A percentile compares a stretch with the other conserved stretches of the same genome.
These are phyloP conservation scores for Xylariaceae sp. DNA, from an alignment of 2,329 filamentous ascomycete genomes.

Conservation along the genomic window DNA sequence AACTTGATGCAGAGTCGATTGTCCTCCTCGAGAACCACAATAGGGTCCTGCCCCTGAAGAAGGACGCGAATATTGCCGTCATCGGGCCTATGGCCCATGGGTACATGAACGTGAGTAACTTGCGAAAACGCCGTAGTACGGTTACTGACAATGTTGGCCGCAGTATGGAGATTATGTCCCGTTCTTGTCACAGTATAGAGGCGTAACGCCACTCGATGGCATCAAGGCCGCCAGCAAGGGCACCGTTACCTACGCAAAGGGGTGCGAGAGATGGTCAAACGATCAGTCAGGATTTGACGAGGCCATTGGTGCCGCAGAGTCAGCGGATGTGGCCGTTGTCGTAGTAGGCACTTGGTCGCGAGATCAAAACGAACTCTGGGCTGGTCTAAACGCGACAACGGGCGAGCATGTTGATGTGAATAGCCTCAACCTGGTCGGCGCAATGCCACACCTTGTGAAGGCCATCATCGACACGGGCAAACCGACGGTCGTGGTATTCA, in stretches of 20 bases:
- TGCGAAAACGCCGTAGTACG: background rate
- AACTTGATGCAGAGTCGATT: conserved; percentile 60
- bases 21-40: conserved; percentile 56
- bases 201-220: conserved; percentile 65
- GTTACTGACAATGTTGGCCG: conserved; percentile 5
- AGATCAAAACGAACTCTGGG: conserved; percentile 67
- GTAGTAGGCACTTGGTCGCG: conserved; percentile 71
- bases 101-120: conserved; percentile 57
- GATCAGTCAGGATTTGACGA: conserved; percentile 63
- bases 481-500: conserved; percentile 63
- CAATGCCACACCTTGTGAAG: conserved; percentile 60
- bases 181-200: conserved; percentile 55
- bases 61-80: conserved; percentile 63
- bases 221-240: conserved; percentile 57
- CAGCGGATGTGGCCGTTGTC: conserved; percentile 66
- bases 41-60: conserved; percentile 49
- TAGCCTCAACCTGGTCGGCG: conserved; percentile 61
- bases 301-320: conserved; percentile 59
- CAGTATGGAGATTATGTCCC: conserved; percentile 71
- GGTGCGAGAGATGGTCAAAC: conserved; percentile 67
- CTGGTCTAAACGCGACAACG: conserved; percentile 65
- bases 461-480: conserved; percentile 63
- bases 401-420: conserved; percentile 67
- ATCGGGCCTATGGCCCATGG: conserved; percentile 71
- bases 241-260: conserved; percentile 60